These are phyloP conservation scores for Cordyceps farinosa DNA, from an alignment of 2,329 filamentous ascomycete species.

Conservation along the genomic window DNA sequence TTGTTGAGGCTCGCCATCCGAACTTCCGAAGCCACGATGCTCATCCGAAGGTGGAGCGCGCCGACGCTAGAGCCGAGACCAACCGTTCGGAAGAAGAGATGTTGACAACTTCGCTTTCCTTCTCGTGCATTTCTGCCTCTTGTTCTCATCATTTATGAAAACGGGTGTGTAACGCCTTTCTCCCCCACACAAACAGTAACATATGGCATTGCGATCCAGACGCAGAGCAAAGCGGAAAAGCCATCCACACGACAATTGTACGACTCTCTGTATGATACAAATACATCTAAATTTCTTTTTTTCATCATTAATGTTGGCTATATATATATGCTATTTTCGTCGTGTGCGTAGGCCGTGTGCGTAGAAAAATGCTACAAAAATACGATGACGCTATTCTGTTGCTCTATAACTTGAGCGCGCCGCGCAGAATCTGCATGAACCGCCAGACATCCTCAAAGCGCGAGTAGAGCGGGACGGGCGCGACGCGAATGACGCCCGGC, in stretches of 20 bases:
- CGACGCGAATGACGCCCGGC: conserved; percentile 79
- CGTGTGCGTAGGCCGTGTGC: background rate
- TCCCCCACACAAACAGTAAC: no score
- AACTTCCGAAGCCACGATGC: background rate
- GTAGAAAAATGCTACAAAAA: background rate
- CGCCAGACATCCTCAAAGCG: conserved; percentile 66
- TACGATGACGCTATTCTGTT: background rate
- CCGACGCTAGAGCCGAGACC: background rate
- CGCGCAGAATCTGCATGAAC: conserved; percentile 42
- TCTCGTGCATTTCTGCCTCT: no score
- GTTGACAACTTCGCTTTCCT: background rate
- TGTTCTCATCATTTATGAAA: background rate
- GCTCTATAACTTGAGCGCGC: conserved; percentile 29
- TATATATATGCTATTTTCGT: conserved; percentile 1
- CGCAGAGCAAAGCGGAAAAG: background rate
- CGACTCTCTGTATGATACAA: background rate
- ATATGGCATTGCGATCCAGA: background rate
- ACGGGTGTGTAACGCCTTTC: background rate
- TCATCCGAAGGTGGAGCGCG: background rate
- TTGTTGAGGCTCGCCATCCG: background rate
- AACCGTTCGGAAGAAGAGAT: background rate
- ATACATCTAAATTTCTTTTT: background rate
- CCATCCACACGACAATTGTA: background rate
- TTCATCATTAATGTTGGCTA: background rate
- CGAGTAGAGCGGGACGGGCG: conserved; percentile 82